Evolutionary conservation across 192 early-diverging fungal genomes (phyloP).

Genomic region (Dissophora globulifera): DNA sequence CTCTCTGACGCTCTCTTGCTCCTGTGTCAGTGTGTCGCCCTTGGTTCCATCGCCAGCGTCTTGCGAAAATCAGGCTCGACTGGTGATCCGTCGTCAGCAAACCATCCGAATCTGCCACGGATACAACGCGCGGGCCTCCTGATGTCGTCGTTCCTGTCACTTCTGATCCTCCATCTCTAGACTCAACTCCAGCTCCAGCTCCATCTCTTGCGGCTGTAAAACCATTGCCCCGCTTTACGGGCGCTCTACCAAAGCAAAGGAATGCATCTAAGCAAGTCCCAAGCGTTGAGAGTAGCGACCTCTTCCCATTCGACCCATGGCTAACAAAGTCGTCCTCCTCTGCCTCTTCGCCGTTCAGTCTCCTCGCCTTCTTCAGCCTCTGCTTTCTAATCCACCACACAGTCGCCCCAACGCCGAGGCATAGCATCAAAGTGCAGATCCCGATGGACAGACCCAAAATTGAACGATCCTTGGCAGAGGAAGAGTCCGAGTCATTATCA

Average conservation of each 20-base stretch:
- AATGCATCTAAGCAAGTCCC: neutral
- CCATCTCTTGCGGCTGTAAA: neutral
- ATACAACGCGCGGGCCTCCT: neutral
- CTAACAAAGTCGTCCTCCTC: neutral
- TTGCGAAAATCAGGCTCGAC: constrained; percentile 12
- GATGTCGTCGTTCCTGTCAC: too few species aligned
- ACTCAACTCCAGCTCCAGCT: too few species aligned
- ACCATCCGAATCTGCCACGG: constrained; percentile 1
- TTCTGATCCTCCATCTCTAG: too few species aligned
- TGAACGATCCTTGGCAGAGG: neutral
- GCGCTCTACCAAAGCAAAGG: neutral
- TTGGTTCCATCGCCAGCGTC: constrained; percentile 14
- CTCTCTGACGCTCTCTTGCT: neutral
- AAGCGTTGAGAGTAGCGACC: neutral
- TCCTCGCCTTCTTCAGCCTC: neutral
- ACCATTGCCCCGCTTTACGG: neutral
- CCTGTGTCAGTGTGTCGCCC: neutral
- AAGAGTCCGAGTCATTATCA: constrained; percentile 1
- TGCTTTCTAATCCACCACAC: constrained; percentile 8
- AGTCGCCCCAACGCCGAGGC: neutral
- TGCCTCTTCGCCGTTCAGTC: neutral
- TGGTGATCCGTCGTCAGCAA: neutral
- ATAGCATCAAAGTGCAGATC: neutral
- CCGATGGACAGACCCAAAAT: constrained; percentile 4
- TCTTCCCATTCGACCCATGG: neutral